phyloP scores from a whole-genome alignment of 306 rosid species.

The Begonia loranthoides region DNA sequence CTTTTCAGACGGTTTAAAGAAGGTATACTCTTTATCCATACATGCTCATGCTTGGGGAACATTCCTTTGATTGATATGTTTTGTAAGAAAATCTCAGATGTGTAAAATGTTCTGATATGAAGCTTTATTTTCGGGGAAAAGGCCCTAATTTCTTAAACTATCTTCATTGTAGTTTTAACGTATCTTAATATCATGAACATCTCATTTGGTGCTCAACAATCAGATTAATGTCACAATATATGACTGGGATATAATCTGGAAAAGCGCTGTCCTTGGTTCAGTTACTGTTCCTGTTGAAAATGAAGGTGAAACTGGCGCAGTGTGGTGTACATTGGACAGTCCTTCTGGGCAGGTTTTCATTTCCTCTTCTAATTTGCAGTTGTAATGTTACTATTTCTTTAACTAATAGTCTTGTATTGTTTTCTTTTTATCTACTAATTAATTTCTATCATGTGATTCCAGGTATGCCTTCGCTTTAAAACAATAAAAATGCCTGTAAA shows the following conservation, averaged over 20 bases:
- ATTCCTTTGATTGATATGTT: too few relatives aligned
- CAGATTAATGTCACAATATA: conserved; percentile 91
- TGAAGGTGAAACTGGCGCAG: conserved; percentile 87
- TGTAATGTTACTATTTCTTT: conserved; percentile 7
- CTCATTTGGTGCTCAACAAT: conserved; percentile 29
- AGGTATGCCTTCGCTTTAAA: conserved; percentile 91
- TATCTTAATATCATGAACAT: conserved; percentile 3
- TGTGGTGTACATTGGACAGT: conserved; percentile 77
- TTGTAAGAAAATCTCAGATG: too few relatives aligned
- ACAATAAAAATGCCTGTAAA: conserved; percentile 44
- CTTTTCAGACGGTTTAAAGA: too few relatives aligned
- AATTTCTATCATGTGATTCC: conserved; percentile 18
- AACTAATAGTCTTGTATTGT: not conserved
- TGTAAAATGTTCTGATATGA: too few relatives aligned
- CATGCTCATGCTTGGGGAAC: too few relatives aligned
- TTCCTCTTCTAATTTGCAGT: not conserved
- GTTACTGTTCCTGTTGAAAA: conserved; percentile 76
- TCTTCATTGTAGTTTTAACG: too few relatives aligned
- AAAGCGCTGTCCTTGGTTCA: conserved; percentile 93
- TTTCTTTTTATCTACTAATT: conserved; percentile 15
- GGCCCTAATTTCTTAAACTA: too few relatives aligned
- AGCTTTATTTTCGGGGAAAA: too few relatives aligned
- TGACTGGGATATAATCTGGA: conserved; percentile 99
- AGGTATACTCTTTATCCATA: too few relatives aligned
- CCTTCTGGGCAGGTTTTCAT: conserved; percentile 78